Base-by-base conservation (phyloP, 164 flowering plant species). In the Warburgia ugandensis region DNA sequence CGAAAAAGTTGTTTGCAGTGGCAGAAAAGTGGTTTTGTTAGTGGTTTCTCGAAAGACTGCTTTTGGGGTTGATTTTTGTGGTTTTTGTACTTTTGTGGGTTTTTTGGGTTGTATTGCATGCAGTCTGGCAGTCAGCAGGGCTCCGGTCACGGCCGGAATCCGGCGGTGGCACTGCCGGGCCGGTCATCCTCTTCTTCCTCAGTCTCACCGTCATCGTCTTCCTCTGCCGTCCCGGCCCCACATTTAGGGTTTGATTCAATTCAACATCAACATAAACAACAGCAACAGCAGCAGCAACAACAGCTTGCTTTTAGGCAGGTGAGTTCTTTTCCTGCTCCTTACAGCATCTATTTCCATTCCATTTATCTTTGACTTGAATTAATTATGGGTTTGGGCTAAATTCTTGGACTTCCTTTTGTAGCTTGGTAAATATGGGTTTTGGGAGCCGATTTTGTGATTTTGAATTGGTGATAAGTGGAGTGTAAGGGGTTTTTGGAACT, bases 191-290 rank as follows among this genome's bases (percentile, higher is more conserved):
- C 84, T 2, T 69, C 95, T 1, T n/a, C n/a, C n/a, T n/a, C n/a
- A n/a, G 83, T 87, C 0, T 80, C 88, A 26, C 88, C 88, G 26
- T 70, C 94, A 35, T 80, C 96, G 9, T 80, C 96, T 0, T 80
- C 90, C 0, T 87, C 96, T 8, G 91, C 87, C 0, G 90, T 75
- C 1, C 82, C 86, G 3, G 64, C 84, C 0, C 78, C 78, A 3
- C 86, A 80, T 51, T 50, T 74, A 23, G 84, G 81, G 52, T 76
- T 83, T 41, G 91, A 86, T 40, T 57, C 80, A 8, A 50, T 71
- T 23, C 96, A 81, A n/a, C n/a, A n/a, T n/a, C n/a, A n/a, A n/a
- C n/a, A 30, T n/a, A n/a, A n/a, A n/a, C n/a, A n/a, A n/a, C n/a
- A n/a, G n/a, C n/a, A n/a, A n/a, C 66, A 75, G 62, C 77, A 57